A percentile compares a stretch with the other conserved stretches of the same genome.
Evolutionary conservation across 148 eudicot genomes (phyloP).

Genomic region (Vaccinium macrocarpon): DNA sequence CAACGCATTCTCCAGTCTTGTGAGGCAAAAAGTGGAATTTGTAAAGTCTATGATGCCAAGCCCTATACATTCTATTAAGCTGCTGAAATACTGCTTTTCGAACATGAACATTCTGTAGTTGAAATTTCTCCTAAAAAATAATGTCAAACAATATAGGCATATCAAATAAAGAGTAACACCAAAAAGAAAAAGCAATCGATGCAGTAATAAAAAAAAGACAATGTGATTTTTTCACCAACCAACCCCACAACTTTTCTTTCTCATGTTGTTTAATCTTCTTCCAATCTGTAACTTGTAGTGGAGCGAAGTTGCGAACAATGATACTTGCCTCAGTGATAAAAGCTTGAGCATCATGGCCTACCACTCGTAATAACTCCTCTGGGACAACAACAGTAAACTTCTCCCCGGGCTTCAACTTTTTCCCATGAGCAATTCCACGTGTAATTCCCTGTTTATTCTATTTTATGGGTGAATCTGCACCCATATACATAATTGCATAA

Average conservation of each 20-base stretch:
- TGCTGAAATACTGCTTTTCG: neutral
- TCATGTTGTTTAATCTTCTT: neutral
- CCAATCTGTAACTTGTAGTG: neutral
- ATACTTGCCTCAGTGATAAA: neutral
- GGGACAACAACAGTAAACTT: neutral
- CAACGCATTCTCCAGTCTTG: neutral
- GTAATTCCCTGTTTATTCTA: neutral
- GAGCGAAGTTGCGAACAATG: too few species aligned
- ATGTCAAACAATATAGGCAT: neutral
- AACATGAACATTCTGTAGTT: neutral
- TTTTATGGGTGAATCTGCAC: neutral
- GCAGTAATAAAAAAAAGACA: too few species aligned
- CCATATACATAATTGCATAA: neutral
- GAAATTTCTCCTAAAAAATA: neutral
- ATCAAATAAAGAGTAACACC: neutral
- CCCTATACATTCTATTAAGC: neutral
- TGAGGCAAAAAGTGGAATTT: neutral
- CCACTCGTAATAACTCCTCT: neutral
- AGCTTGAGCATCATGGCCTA: neutral
- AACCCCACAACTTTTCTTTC: neutral
- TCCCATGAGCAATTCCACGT: neutral
- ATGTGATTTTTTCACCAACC: neutral
- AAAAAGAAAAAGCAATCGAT: neutral
- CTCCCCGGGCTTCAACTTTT: neutral
- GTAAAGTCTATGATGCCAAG: neutral